Evolutionary conservation across 75 land plant genomes (phyloP), one percentile per base, ranked within the genome.

Genomic region (Picea sitchensis): DNA sequence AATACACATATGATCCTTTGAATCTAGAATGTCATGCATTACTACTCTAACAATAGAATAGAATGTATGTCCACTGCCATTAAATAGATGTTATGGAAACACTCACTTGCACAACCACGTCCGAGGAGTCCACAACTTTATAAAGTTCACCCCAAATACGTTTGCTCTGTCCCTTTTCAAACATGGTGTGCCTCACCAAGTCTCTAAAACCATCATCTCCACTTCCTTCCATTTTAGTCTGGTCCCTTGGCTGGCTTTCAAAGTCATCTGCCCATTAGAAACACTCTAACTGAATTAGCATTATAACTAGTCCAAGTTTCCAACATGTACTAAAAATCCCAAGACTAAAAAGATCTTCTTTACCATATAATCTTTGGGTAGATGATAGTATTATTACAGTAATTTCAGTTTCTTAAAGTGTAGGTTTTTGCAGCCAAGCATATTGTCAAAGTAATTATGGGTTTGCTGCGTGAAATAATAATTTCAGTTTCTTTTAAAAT

Each of bases 131-230:
- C 32, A 97, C 84, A 51, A 97, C 99, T 90, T 97, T 97, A 87
- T 95, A 97, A 59, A 97, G 91, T 82, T 97, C 99, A 59, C 99
- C 99, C 98, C 98, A 97, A 56, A 97, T 95, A 47, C 98, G 92
- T 72, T 97, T 97, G 82, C 99, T 97, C 79, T 97, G 98, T 61
- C 99, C 98, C 81, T 97, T 97, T 61, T 95, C 99, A 88, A 97
- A 97, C 98, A 97, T 95, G 3, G 90, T 87, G 78, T 97, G 99
- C 79, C 99, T 83, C 30, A 91, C 99, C 36, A 85, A 77, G 58
- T 95, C 98, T 56, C 98, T 88, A 3, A 93, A 86, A 71, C 98
- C 99, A 81, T 96, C 99, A 54, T 78, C 90, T 79, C 85, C 87
- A 77, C 69, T 76, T 78, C 84, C 91, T 56, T 84, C 92, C 41